A percentile compares a stretch with the other conserved stretches of the same genome.
Evolutionary conservation across 495 filamentous ascomycete species (phyloP).

Genomic region (Podospora sp.): DNA sequence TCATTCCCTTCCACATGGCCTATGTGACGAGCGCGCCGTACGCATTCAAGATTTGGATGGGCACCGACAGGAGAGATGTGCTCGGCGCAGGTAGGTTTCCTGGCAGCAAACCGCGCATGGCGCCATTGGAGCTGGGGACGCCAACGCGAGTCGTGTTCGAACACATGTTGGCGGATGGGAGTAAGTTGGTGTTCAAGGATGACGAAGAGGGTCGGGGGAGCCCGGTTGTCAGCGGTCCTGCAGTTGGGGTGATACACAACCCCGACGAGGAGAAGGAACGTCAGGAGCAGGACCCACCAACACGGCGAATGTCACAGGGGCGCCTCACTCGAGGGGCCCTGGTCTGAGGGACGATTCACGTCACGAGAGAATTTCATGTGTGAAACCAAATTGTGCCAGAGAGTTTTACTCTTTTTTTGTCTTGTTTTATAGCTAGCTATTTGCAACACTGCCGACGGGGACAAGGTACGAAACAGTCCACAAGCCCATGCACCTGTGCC

Average conservation of each 20-base stretch:
- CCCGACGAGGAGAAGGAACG: neutral
- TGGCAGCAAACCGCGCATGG: slow-evolving; percentile 23
- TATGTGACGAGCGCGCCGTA: slow-evolving; percentile 48
- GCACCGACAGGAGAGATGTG: slow-evolving; percentile 47
- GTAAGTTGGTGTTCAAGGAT: slow-evolving; percentile 14
- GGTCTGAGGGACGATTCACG: neutral
- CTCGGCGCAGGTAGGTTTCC: slow-evolving; percentile 48
- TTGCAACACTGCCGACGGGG: neutral
- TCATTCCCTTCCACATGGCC: slow-evolving; percentile 46
- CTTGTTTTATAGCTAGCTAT: neutral
- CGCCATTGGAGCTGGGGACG: neutral
- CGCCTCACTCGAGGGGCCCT: neutral
- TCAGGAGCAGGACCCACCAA: neutral
- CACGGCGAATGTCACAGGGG: neutral
- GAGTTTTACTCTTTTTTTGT: slow-evolving; percentile 1
- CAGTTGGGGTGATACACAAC: neutral
- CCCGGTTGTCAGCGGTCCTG: neutral
- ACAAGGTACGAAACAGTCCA: neutral
- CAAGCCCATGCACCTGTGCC: neutral
- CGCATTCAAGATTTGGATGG: slow-evolving; percentile 41
- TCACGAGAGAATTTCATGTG: neutral
- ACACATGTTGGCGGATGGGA: slow-evolving; percentile 23
- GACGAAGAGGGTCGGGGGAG: slow-evolving; percentile 17
- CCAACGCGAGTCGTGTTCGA: slow-evolving; percentile 29
- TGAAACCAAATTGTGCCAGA: neutral